These are phyloP conservation scores for Macrolepiota fuliginosa DNA, from an alignment of 768 basidiomycete genomes.

Conservation along the genomic window DNA sequence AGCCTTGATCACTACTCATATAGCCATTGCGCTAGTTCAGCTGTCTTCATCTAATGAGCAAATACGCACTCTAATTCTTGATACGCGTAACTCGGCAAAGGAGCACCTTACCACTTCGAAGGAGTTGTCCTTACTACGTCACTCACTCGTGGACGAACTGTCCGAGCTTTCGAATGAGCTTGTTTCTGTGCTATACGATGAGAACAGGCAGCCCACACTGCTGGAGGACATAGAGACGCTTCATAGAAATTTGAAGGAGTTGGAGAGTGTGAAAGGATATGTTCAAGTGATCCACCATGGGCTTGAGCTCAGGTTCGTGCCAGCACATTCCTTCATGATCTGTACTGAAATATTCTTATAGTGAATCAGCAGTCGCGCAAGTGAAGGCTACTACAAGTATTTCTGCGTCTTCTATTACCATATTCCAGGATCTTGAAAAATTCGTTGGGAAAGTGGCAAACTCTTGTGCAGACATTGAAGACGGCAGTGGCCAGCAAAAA, in stretches of 20 bases:
- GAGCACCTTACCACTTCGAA: conserved; percentile 62
- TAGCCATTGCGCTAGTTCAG: conserved; percentile 50
- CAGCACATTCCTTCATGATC: not conserved
- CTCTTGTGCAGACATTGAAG: conserved; percentile 44
- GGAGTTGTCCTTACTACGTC: conserved; percentile 71
- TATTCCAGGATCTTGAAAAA: conserved; percentile 59
- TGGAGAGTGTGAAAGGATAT: conserved; percentile 75
- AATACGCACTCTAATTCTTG: conserved; percentile 45
- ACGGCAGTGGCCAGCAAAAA: conserved; percentile 42
- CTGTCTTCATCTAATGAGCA: conserved; percentile 47
- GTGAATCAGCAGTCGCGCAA: conserved; percentile 58
- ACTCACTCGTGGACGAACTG: conserved; percentile 77
- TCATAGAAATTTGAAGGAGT: conserved; percentile 73
- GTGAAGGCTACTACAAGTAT: conserved; percentile 40
- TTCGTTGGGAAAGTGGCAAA: conserved; percentile 53
- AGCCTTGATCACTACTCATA: conserved; percentile 30
- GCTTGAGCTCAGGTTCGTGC: conserved; percentile 65
- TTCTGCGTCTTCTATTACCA: conserved; percentile 43
- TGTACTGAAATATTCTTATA: conserved; percentile 24
- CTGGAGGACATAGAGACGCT: conserved; percentile 81
- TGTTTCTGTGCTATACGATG: conserved; percentile 50
- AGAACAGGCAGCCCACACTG: conserved; percentile 55
- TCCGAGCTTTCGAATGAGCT: conserved; percentile 64
- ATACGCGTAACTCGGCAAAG: conserved; percentile 46
- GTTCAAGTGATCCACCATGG: conserved; percentile 71